Conservation (phyloP, 169 alveolate species). For the Plasmodium gonderi region DNA sequence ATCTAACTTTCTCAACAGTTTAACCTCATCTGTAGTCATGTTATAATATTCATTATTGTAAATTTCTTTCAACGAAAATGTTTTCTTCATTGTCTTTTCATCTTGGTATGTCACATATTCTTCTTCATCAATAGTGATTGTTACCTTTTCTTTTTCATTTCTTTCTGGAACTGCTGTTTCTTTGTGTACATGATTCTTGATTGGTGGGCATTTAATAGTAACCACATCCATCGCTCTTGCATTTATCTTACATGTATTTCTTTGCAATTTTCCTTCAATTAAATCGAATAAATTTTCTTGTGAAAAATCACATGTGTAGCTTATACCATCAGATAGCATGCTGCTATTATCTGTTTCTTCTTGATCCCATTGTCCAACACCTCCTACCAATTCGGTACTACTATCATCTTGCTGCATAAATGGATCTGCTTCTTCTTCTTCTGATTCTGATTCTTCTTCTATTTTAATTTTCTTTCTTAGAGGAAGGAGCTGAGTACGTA, state of each 20-base stretch:
- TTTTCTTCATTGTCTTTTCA: constrained; percentile 6
- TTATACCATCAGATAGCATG: not conserved
- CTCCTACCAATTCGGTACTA: not conserved
- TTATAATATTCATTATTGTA: constrained; percentile 6
- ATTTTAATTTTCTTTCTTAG: not conserved
- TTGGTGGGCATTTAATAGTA: constrained; percentile 45
- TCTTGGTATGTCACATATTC: constrained; percentile 19
- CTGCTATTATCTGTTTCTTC: not conserved
- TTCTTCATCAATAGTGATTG: not conserved
- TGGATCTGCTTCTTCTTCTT: not conserved
- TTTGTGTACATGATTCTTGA: not conserved
- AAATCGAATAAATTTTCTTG: not conserved
- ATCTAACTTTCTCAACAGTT: not conserved
- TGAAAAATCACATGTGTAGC: constrained; percentile 37
- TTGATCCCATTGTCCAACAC: not conserved
- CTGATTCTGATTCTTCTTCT: too few relatives aligned
- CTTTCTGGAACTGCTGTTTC: not conserved
- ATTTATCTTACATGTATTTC: constrained; percentile 22
- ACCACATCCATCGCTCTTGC: constrained; percentile 39
- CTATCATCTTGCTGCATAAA: not conserved
- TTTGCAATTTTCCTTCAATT: constrained; percentile 13
- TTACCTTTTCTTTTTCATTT: not conserved
- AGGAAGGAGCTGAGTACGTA: not conserved
- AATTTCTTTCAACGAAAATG: constrained; percentile 44
- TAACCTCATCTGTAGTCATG: constrained; percentile 5